Conservation (phyloP, 306 rosid genomes). For the Cucumis melo region DNA sequence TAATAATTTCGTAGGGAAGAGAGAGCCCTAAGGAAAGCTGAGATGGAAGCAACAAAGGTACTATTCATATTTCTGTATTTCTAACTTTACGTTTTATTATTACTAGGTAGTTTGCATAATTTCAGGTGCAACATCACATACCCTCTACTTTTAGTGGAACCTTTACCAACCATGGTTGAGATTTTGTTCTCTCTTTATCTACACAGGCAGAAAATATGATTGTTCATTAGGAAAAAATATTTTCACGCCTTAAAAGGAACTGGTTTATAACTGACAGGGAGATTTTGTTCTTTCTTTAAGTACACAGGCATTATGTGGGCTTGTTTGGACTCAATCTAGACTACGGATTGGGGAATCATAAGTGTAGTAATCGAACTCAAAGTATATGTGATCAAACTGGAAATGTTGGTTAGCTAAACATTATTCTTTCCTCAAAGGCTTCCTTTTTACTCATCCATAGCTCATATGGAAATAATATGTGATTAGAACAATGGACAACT, state of each 20-base stretch:
- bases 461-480: too few species aligned
- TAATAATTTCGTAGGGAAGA: conserved; percentile 57
- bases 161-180: not conserved
- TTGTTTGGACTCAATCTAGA: too few species aligned
- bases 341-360: too few species aligned
- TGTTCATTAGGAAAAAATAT: conserved; percentile 69
- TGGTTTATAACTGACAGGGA: conserved; percentile 84
- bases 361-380: too few species aligned
- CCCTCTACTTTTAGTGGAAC: not conserved
- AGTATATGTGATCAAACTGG: too few species aligned
- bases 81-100: not conserved
- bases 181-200: conserved; percentile 6
- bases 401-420: too few species aligned
- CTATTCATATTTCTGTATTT: not conserved
- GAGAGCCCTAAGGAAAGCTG: conserved; percentile 75
- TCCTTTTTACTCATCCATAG: too few species aligned
- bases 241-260: conserved; percentile 83
- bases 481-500: too few species aligned
- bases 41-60: conserved; percentile 96
- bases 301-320: too few species aligned
- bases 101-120: not conserved
- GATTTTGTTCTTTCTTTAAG: too few species aligned
- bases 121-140: not conserved
- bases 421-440: too few species aligned
- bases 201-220: conserved; percentile 91